Conservation (phyloP, 176 grass and related monocot species). For the Panicum miliaceum region DNA sequence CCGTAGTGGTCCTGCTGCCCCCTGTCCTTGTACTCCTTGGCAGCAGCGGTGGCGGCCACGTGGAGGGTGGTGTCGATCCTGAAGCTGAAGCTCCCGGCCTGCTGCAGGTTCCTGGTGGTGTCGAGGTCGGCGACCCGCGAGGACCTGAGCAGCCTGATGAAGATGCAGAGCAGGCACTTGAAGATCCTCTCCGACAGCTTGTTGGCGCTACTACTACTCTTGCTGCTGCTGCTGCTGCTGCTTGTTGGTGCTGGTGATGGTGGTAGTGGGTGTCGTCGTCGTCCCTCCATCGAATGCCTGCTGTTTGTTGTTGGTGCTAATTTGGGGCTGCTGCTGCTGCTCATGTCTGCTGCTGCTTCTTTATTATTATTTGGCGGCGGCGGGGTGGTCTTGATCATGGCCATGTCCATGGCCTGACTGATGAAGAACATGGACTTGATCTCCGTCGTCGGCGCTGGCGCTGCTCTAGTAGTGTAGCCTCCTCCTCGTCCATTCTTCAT, state of each 20-base stretch:
- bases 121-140: conserved; percentile 41
- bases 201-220: conserved; percentile 41
- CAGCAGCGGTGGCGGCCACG: not conserved
- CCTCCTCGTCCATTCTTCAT: conserved; percentile 20
- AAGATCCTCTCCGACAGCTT: conserved; percentile 94
- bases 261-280: conserved; percentile 27
- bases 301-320: too few species aligned
- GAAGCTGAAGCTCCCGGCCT: conserved; percentile 51
- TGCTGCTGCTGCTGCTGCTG: too few species aligned
- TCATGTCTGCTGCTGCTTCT: not conserved
- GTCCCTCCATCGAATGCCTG: not conserved
- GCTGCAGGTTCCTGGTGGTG: not conserved
- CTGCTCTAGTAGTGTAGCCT: not conserved
- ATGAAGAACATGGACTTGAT: conserved; percentile 96
- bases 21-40: conserved; percentile 21
- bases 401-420: conserved; percentile 93
- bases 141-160: conserved; percentile 75
- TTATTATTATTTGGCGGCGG: too few species aligned
- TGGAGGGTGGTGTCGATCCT: conserved; percentile 41
- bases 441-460: conserved; percentile 34
- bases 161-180: conserved; percentile 84
- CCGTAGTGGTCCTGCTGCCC: conserved; percentile 87
- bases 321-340: not conserved
- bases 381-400: not conserved
- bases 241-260: too few species aligned